Percentiles rank a stretch among this genome's conserved stretches.
Conservation (phyloP, 2,329 filamentous ascomycete genomes). For the Aspergillus quadrilineatus region DNA sequence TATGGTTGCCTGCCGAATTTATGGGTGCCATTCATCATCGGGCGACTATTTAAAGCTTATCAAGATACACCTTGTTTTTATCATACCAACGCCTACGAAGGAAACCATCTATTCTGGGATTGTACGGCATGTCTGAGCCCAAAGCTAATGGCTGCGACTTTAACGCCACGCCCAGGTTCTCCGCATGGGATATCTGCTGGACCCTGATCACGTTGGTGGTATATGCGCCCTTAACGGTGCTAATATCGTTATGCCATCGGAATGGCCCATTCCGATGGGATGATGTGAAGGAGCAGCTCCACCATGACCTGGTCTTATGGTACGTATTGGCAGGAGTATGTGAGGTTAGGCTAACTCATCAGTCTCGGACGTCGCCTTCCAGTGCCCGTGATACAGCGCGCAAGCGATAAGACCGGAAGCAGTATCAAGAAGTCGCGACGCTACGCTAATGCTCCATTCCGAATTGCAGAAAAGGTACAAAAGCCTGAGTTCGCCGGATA, state of each 20-base stretch:
- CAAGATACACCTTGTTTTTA: background rate
- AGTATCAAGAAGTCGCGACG: constrained; percentile 1
- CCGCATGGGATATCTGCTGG: constrained; percentile 11
- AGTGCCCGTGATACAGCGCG: constrained; percentile 9
- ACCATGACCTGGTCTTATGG: constrained; percentile 10
- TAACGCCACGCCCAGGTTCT: background rate
- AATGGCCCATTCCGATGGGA: background rate
- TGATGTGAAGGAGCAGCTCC: background rate
- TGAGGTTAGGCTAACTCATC: background rate
- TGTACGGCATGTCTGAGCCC: background rate
- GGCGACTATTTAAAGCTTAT: background rate
- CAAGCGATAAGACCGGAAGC: background rate
- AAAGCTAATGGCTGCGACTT: background rate
- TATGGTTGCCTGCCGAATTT: constrained; percentile 1
- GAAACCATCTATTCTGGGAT: background rate
- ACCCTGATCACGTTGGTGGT: constrained; percentile 5
- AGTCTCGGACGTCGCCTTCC: constrained; percentile 10
- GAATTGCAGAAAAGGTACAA: constrained; percentile 2
- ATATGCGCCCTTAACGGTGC: constrained; percentile 10
- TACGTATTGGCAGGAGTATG: background rate
- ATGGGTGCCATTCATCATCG: constrained; percentile 1
- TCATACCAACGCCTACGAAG: background rate
- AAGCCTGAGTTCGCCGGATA: constrained; percentile 8
- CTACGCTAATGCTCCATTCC: constrained; percentile 7
- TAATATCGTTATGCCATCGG: constrained; percentile 1